Evolutionary conservation across 345 rosid genomes (phyloP), one percentile per base, ranked within the genome.

Genomic region (Turritis glabra): DNA sequence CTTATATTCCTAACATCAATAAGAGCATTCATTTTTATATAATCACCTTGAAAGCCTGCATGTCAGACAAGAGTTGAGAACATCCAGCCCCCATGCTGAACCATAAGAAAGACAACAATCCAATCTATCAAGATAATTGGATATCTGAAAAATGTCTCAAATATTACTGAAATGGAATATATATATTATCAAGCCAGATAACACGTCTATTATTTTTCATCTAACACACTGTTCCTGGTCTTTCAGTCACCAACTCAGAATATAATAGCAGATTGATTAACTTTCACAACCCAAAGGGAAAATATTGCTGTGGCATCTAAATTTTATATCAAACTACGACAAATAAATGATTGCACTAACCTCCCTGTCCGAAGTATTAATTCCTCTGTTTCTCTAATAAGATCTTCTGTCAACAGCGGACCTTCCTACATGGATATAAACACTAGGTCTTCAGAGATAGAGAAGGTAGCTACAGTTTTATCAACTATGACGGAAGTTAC

Each of bases 31-130:
- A 8, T 6, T 59, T 77, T 51, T 3, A 50, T 5, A 61, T 69
- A 53, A 50, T 64, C 76, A 95, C 97, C 99, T 92, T 92, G 82
- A 92, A 95, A 80, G 97, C 99, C 79, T 95, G 99, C 99, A 95
- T 95, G 86, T 95, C 99, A 69, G 97, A 95, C 41, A 92, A 88
- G 74, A 95, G 96, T 80, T 89, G 99, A 82, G 99, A 95, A 80
- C 99, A 92, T 48, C 97, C 99, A 84, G 97, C 99, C 77, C 99
- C 99, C 74, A 95, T 90, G 82, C 99, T 95, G 85, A 64, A 77
- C 52, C 77, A 82, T 21, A 75, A 60, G 62, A 83, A 78, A 58
- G 66, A 80, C 65, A 75, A 75, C 48, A 70, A 52, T 57, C 62
- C 40, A 77, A 64, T 77, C 32, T 77, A 71, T 71, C 69, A 77